Percentiles rank a stretch among this genome's conserved stretches.
phyloP scores from a whole-genome alignment of 345 rosid genomes.

The Populus tremula region DNA sequence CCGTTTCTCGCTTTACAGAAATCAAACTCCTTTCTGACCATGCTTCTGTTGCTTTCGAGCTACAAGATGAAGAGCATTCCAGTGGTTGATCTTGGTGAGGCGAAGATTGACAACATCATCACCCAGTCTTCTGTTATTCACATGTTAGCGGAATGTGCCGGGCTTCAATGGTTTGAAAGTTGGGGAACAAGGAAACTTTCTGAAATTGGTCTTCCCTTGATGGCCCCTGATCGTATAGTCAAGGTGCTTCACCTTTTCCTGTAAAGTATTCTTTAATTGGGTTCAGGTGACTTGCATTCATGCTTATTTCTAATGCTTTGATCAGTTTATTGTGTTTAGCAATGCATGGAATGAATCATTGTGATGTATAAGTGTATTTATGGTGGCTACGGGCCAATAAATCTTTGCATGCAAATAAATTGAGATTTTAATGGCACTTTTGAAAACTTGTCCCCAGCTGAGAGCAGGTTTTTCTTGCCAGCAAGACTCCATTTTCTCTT shows the following conservation, averaged over 20 bases:
- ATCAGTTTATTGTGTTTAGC: background rate
- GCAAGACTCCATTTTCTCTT: background rate
- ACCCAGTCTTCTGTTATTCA: constrained; percentile 97
- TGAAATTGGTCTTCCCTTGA: constrained; percentile 82
- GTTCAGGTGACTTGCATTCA: background rate
- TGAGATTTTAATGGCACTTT: background rate
- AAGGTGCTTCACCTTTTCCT: constrained; percentile 40
- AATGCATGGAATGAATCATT: background rate
- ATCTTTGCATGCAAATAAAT: background rate
- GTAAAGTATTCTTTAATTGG: background rate
- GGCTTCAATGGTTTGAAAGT: constrained; percentile 92
- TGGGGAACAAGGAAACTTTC: constrained; percentile 90
- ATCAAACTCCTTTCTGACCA: constrained; percentile 87
- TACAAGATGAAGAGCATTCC: constrained; percentile 99
- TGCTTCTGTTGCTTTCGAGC: constrained; percentile 88
- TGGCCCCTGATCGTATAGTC: constrained; percentile 48
- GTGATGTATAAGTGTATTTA: background rate
- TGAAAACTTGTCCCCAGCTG: background rate
- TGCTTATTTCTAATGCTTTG: background rate
- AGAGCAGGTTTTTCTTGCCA: background rate
- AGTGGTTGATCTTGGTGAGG: constrained; percentile 72
- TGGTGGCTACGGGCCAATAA: background rate
- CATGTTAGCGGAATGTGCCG: constrained; percentile 91
- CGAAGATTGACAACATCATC: constrained; percentile 74
- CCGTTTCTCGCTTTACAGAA: constrained; percentile 94